Conservation (phyloP, 306 rosid genomes). For the Casuarina cunninghamiana region DNA sequence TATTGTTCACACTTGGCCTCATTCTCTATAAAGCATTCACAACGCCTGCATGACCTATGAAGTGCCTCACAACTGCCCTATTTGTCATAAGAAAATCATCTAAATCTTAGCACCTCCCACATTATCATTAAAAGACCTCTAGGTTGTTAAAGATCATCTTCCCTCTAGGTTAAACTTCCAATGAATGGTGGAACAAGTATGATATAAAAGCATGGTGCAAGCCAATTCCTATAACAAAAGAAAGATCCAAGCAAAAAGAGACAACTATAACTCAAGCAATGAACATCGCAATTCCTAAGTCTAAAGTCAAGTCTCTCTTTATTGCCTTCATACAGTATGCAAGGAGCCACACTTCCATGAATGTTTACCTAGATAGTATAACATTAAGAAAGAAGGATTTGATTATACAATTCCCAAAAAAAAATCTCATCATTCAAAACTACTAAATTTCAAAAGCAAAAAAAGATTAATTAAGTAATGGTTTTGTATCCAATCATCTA, state of each 20-base stretch:
- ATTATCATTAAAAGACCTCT: background rate
- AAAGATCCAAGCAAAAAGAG: slow-evolving; percentile 66
- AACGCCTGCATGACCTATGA: slow-evolving; percentile 81
- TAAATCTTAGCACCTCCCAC: background rate
- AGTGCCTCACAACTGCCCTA: slow-evolving; percentile 81
- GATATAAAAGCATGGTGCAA: slow-evolving; percentile 82
- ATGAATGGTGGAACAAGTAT: slow-evolving; percentile 79
- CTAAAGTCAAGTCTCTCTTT: slow-evolving; percentile 74
- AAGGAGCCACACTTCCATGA: slow-evolving; percentile 95
- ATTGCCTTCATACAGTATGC: slow-evolving; percentile 87
- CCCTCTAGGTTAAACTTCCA: slow-evolving; percentile 92
- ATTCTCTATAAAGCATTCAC: slow-evolving; percentile 63
- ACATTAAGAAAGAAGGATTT: slow-evolving; percentile 10
- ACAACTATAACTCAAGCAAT: slow-evolving; percentile 73
- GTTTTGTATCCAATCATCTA: background rate
- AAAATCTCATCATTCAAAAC: background rate
- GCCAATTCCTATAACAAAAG: slow-evolving; percentile 70
- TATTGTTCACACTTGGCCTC: slow-evolving; percentile 74
- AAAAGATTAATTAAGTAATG: background rate
- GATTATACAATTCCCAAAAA: background rate
- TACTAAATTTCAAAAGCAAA: background rate
- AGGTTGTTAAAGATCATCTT: slow-evolving; percentile 18
- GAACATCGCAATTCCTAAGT: slow-evolving; percentile 70
- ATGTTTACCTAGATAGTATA: slow-evolving; percentile 50
- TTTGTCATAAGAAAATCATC: slow-evolving; percentile 15